phyloP scores from a whole-genome alignment of 345 rosid species.

The Eucalyptus tenuipes region DNA sequence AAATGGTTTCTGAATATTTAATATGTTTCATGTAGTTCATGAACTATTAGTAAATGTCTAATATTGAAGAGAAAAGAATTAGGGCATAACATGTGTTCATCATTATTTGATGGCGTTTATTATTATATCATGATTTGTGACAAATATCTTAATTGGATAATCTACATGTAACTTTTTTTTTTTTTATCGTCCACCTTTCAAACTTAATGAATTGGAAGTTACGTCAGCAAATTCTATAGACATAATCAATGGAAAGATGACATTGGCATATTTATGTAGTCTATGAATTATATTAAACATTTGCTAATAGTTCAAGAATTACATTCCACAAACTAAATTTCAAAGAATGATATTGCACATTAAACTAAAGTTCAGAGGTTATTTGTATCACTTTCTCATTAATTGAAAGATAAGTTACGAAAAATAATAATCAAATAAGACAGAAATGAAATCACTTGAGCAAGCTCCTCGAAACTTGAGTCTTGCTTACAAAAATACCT shows the following conservation, averaged over 20 bases:
- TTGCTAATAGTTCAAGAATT: not conserved
- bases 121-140: not conserved
- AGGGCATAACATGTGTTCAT: not conserved
- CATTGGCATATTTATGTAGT: not conserved
- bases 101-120: not conserved
- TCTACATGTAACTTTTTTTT: not conserved
- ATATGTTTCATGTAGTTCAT: not conserved
- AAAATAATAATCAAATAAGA: not conserved
- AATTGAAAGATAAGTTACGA: not conserved
- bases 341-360: not conserved
- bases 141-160: not conserved
- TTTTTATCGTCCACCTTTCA: not conserved
- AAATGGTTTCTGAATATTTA: not conserved
- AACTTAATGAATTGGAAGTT: not conserved
- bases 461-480: not conserved
- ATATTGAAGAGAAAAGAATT: not conserved
- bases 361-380: too few relatives aligned
- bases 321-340: too few relatives aligned
- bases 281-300: not conserved
- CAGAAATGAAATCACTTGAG: not conserved
- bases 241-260: not conserved
- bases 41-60: not conserved
- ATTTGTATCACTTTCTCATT: not conserved
- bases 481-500: not conserved
- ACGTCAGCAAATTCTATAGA: not conserved